Evolutionary conservation across 768 basidiomycete species (phyloP), one percentile per base, ranked within the genome.

Genomic region (Lactarius quietus): DNA sequence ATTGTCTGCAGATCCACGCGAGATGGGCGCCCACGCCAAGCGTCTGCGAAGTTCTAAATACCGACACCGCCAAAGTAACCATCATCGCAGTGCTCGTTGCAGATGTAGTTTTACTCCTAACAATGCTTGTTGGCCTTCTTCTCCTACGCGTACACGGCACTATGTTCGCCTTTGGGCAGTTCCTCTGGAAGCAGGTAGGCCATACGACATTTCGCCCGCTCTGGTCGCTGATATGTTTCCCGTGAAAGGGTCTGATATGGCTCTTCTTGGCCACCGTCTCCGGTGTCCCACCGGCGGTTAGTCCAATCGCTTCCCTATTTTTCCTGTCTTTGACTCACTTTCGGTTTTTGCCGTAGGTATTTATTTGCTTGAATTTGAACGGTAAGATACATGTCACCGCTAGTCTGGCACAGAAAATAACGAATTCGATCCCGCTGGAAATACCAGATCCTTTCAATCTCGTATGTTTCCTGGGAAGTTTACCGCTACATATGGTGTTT

Each of bases 181-280:
- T 64, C 35, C 57, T 67, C 8, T 64, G 35, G 52, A 64, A 17
- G 36, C 66, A 64, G 58, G 66, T 64, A 28, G 23, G 48, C 26
- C 6, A 8, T 33, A 4, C 23, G 48, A 6, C n/a, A 6, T 51
- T 23, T 51, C 14, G 5, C 12, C 23, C 8, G 3, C 33, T 33
- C 26, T 23, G 26, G 15, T 26, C 48, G 26, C 26, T 51, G 3
- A 51, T 51, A 4, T 23, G 23, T 51, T 28, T 28, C 48, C 3
- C 23, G 0, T 51, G 26, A 15, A 12, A 51, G 48, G 48, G 51
- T 35, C 38, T 62, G n/a, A 54, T 62, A 12, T 55, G 61, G 51
- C 20, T 62, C 3, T 8, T 55, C 15, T n/a, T 33, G 35, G 52
- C 61, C 6, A 62, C 53, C 36, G 35, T 62, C 4, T 18, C 33